phyloP scores from a whole-genome alignment of 2,329 filamentous ascomycete species.

The Hypoxylon sp. region DNA sequence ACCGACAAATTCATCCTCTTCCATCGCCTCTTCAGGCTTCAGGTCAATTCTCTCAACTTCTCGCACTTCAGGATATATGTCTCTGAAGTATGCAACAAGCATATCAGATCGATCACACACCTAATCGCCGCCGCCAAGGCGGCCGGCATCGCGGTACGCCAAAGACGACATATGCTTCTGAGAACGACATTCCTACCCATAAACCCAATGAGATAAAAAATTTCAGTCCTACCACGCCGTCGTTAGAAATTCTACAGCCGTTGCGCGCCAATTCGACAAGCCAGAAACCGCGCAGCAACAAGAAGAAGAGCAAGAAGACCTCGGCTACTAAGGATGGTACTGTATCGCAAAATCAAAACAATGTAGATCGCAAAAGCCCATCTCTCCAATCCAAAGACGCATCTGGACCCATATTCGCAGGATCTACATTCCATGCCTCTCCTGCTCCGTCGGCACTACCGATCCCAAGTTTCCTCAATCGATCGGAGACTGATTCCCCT shows the following conservation, averaged over 20 bases:
- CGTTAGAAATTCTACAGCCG: conserved; percentile 56
- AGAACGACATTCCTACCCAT: conserved; percentile 65
- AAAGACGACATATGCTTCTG: conserved; percentile 71
- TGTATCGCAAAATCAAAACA: conserved; percentile 61
- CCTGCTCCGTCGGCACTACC: conserved; percentile 92
- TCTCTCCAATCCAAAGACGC: conserved; percentile 64
- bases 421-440: conserved; percentile 94
- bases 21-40: conserved; percentile 32
- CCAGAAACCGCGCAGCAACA: conserved; percentile 50
- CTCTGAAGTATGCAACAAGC: conserved; percentile 56
- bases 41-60: conserved; percentile 16
- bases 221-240: conserved; percentile 62
- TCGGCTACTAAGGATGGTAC: conserved; percentile 53
- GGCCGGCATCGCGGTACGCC: conserved; percentile 57
- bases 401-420: conserved; percentile 80
- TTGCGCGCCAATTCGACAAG: conserved; percentile 52
- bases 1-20: conserved; percentile 22
- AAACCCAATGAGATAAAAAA: conserved; percentile 52
- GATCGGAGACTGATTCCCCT: conserved; percentile 78
- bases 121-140: conserved; percentile 60
- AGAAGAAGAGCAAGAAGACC: conserved; percentile 49
- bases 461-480: conserved; percentile 88
- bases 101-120: conserved; percentile 55
- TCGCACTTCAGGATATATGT: conserved; percentile 47
- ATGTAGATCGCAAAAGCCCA: conserved; percentile 62